Evolutionary conservation across 257 asterid species (phyloP).

Genomic region (Rehmannia glutinosa): DNA sequence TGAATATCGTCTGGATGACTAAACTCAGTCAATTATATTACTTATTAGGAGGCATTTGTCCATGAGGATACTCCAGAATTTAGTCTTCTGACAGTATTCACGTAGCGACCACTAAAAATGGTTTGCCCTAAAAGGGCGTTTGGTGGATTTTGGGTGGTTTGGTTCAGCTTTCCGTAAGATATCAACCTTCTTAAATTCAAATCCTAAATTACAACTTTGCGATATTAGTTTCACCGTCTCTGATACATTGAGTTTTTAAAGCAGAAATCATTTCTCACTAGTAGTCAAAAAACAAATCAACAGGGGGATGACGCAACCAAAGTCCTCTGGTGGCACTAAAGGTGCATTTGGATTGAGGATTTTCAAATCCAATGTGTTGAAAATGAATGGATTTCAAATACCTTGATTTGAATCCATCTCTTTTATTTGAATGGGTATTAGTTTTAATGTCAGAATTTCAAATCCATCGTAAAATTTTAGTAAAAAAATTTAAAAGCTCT

Average conservation of each 20-base stretch:
- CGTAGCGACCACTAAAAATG: slow-evolving; percentile 54
- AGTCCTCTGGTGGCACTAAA: too few relatives aligned
- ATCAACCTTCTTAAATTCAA: slow-evolving; percentile 78
- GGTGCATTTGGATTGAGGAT: too few relatives aligned
- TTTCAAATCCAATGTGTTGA: too few relatives aligned
- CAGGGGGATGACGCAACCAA: too few relatives aligned
- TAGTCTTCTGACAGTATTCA: slow-evolving; percentile 54
- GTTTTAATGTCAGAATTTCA: too few relatives aligned
- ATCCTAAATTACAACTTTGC: slow-evolving; percentile 51
- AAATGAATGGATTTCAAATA: too few relatives aligned
- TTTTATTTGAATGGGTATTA: too few relatives aligned
- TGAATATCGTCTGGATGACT: slow-evolving; percentile 86
- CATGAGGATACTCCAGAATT: slow-evolving; percentile 64
- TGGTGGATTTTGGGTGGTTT: slow-evolving; percentile 28
- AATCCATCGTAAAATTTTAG: too few relatives aligned
- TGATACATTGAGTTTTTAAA: slow-evolving; percentile 4
- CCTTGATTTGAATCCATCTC: too few relatives aligned
- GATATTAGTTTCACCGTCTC: neutral
- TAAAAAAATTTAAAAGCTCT: too few relatives aligned
- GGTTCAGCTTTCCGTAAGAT: slow-evolving; percentile 76
- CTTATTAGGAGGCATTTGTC: slow-evolving; percentile 56
- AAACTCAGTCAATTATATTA: slow-evolving; percentile 79
- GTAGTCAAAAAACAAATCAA: too few relatives aligned
- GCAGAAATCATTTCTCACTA: neutral
- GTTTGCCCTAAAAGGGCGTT: slow-evolving; percentile 47